Percentiles rank a stretch among this genome's conserved stretches.
Evolutionary conservation across 768 basidiomycete species (phyloP).

Genomic region (Dioszegia crocea): DNA sequence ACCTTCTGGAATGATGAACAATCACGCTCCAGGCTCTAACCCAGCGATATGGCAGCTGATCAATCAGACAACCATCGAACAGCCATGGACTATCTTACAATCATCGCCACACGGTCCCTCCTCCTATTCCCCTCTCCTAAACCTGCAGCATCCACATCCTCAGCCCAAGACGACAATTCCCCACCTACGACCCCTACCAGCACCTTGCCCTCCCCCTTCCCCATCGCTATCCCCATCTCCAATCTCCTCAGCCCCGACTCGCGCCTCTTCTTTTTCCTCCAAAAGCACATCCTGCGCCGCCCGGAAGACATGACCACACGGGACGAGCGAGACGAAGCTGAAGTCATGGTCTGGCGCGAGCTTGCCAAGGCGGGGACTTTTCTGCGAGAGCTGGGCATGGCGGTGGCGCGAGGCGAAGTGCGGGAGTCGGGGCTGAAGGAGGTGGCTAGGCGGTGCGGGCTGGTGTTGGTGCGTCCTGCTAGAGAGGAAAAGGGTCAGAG

Average conservation of each 20-base stretch:
- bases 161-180: not conserved
- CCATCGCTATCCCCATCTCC: slow-evolving; percentile 29
- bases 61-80: not conserved
- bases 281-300: slow-evolving; percentile 23
- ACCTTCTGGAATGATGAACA: too few relatives aligned
- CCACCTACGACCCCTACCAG: slow-evolving; percentile 15
- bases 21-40: too few relatives aligned
- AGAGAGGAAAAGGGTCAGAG: not conserved
- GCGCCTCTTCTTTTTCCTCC: slow-evolving; percentile 30
- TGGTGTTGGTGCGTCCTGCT: not conserved
- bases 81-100: slow-evolving; percentile 39
- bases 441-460: slow-evolving; percentile 20
- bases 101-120: slow-evolving; percentile 32
- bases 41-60: too few relatives aligned
- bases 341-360: slow-evolving; percentile 34
- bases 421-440: slow-evolving; percentile 14
- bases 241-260: slow-evolving; percentile 25
- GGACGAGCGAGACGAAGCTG: slow-evolving; percentile 16
- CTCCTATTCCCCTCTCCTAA: slow-evolving; percentile 21
- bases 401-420: slow-evolving; percentile 17
- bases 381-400: slow-evolving; percentile 25
- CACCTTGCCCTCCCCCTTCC: slow-evolving; percentile 13
- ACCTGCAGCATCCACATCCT: not conserved
- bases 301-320: not conserved
- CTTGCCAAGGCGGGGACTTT: slow-evolving; percentile 29